Percentiles rank a stretch among this genome's conserved stretches.
Evolutionary conservation across 768 basidiomycete genomes (phyloP).

Genomic region (Pholiota molesta): DNA sequence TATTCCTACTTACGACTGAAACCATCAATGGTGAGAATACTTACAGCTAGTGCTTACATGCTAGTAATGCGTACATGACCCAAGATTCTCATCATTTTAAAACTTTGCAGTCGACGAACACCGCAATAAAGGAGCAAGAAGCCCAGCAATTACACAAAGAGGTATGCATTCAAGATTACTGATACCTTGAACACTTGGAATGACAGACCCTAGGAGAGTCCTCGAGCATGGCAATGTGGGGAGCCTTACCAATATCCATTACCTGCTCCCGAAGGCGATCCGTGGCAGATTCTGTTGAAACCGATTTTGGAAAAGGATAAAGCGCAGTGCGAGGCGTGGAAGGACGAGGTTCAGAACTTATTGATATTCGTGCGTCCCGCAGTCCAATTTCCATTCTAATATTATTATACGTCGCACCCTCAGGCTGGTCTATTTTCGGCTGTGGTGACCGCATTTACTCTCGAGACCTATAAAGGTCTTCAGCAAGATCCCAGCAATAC

Average conservation of each 20-base stretch:
- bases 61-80: background rate
- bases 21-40: background rate
- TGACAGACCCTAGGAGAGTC: background rate
- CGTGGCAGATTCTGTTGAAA: slow-evolving; percentile 18
- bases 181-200: background rate
- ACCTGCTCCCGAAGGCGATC: slow-evolving; percentile 20
- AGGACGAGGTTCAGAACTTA: slow-evolving; percentile 30
- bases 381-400: background rate
- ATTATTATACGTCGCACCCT: background rate
- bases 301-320: slow-evolving; percentile 17
- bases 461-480: slow-evolving; percentile 22
- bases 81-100: background rate
- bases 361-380: slow-evolving; percentile 28
- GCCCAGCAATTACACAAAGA: background rate
- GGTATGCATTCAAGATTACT: background rate
- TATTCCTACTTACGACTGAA: background rate
- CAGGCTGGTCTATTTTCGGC: slow-evolving; percentile 31
- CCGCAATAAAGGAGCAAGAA: background rate
- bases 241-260: slow-evolving; percentile 13
- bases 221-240: slow-evolving; percentile 16
- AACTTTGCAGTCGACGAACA: background rate
- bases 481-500: slow-evolving; percentile 18
- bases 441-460: slow-evolving; percentile 23
- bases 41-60: background rate
- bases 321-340: slow-evolving; percentile 24